Evolutionary conservation across 2,329 filamentous ascomycete genomes (phyloP), one percentile per base, ranked within the genome.

Genomic region (Ascocoryne sarcoides): DNA sequence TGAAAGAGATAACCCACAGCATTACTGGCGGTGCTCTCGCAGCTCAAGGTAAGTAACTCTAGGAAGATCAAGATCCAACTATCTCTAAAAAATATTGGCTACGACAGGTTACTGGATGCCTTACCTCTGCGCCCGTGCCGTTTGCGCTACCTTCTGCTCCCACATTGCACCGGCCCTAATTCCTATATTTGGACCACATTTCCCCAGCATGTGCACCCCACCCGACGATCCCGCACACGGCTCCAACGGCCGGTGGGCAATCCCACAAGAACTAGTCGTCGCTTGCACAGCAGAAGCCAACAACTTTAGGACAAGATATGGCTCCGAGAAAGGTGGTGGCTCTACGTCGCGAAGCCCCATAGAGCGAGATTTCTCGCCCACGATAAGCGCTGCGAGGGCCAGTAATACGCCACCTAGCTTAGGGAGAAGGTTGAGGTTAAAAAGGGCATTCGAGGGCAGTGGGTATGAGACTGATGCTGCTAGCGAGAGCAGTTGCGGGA

Each of bases 51-150:
- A 68, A 36, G 28, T 16, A 32, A 20, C n/a, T 34, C 16, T n/a
- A n/a, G n/a, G n/a, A n/a, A 32, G 9, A 23, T 20, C 14, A 32
- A 32, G 10, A n/a, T 32, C 3, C 10, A 16, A 15, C 28, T 4
- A 39, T 21, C 18, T 9, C 23, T 36, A 17, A 21, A 26, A 10
- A 16, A 15, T 10, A 30, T 41, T 23, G 30, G 43, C 26, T 36
- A 20, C 4, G 32, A 34, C 18, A 94, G 88, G 92, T 23, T 98
- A 96, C 63, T 98, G 92, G 92, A 87, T 96, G 75, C 90, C 90
- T 2, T 96, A 81, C 55, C 67, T 76, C 29, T 93, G 88, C 51
- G 92, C 92, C 34, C 83, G 76, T 62, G 88, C 87, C 9, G 69
- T 98, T 37, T 93, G 89, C 55, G 76, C 85, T 3, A 95, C 85